Conservation (phyloP, 2,329 filamentous ascomycete genomes). For the Pleoardoris graminearum region DNA sequence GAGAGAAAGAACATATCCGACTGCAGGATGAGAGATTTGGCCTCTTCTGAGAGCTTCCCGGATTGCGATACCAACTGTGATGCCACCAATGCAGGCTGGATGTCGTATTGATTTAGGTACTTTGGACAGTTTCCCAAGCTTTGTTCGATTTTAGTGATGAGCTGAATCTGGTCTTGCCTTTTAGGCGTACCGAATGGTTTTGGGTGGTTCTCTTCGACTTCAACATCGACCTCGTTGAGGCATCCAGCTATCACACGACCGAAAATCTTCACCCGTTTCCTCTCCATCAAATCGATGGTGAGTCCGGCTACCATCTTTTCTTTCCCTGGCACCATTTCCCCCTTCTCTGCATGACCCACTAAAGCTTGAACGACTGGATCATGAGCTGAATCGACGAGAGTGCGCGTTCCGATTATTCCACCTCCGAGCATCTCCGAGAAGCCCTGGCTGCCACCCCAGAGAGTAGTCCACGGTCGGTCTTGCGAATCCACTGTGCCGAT, state of each 20-base stretch:
- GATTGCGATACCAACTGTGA: slow-evolving; percentile 57
- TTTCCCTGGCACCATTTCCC: slow-evolving; percentile 46
- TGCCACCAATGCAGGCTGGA: slow-evolving; percentile 59
- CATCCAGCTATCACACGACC: slow-evolving; percentile 70
- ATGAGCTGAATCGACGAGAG: slow-evolving; percentile 60
- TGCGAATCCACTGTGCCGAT: slow-evolving; percentile 70
- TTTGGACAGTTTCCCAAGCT: slow-evolving; percentile 84
- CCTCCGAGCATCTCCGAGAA: slow-evolving; percentile 67
- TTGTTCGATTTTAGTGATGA: slow-evolving; percentile 71
- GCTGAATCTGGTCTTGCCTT: slow-evolving; percentile 51
- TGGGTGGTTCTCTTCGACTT: slow-evolving; percentile 31
- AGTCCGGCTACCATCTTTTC: slow-evolving; percentile 64
- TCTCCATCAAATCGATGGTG: slow-evolving; percentile 65
- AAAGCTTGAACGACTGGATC: slow-evolving; percentile 73
- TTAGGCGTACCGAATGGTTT: slow-evolving; percentile 17
- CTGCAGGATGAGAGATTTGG: slow-evolving; percentile 61
- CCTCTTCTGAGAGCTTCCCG: slow-evolving; percentile 56
- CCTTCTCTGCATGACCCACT: slow-evolving; percentile 52
- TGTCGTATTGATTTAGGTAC: slow-evolving; percentile 75
- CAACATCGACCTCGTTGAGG: slow-evolving; percentile 45
- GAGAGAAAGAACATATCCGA: slow-evolving; percentile 81
- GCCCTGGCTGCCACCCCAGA: slow-evolving; percentile 75
- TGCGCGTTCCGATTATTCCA: slow-evolving; percentile 66
- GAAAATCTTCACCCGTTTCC: slow-evolving; percentile 74
- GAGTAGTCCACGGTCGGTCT: slow-evolving; percentile 72